A percentile compares a stretch with the other conserved stretches of the same genome.
These are phyloP conservation scores for Geosmithia morbida DNA, from an alignment of 2,329 filamentous ascomycete genomes.

Conservation along the genomic window DNA sequence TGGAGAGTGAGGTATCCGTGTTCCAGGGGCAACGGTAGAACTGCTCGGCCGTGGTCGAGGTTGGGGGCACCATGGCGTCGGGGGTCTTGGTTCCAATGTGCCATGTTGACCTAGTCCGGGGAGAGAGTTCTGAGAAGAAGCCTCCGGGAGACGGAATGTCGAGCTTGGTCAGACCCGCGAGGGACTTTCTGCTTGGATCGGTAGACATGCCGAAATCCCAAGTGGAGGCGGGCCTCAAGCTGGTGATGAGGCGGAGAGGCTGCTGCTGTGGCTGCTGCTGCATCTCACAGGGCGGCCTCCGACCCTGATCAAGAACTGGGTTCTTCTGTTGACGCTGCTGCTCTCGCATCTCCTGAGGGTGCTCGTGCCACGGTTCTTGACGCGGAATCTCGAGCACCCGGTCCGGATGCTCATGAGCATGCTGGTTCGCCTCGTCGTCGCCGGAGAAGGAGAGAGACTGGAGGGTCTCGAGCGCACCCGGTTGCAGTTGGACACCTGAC, in stretches of 20 bases:
- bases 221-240: conserved; percentile 12
- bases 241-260: conserved; percentile 33
- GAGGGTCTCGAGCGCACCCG: conserved; percentile 66
- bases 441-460: conserved; percentile 49
- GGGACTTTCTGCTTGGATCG: conserved; percentile 31
- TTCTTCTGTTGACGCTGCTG: not conserved
- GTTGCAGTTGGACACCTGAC: conserved; percentile 62
- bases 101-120: conserved; percentile 70
- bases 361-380: not conserved
- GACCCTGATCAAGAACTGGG: not conserved
- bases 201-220: conserved; percentile 12
- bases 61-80: conserved; percentile 47
- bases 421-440: conserved; percentile 52
- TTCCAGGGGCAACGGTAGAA: conserved; percentile 83
- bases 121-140: conserved; percentile 78
- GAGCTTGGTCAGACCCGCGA: conserved; percentile 62
- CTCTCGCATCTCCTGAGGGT: conserved; percentile 24
- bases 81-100: conserved; percentile 42
- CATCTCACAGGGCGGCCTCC: not conserved
- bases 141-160: conserved; percentile 85
- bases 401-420: conserved; percentile 22
- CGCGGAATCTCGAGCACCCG: conserved; percentile 29
- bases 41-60: conserved; percentile 79
- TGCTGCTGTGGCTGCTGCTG: conserved; percentile 24
- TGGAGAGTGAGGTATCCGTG: conserved; percentile 21